phyloP scores from a whole-genome alignment of 2,329 filamentous ascomycete genomes.

The Botrytis paeoniae region DNA sequence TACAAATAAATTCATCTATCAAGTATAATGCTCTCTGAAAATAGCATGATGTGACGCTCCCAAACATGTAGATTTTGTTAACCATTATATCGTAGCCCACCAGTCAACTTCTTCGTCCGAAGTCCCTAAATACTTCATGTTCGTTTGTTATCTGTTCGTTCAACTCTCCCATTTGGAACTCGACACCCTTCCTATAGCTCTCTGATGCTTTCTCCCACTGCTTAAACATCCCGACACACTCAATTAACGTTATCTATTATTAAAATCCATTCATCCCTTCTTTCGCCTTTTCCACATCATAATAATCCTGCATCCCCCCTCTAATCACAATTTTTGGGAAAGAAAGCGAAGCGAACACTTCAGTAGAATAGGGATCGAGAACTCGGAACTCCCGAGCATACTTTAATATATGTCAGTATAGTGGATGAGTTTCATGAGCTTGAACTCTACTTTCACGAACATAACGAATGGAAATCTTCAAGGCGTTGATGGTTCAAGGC shows the following conservation, averaged over 20 bases:
- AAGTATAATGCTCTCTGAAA: background rate
- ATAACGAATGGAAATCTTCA: no score
- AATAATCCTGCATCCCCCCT: background rate
- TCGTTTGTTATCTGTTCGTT: background rate
- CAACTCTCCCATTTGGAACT: background rate
- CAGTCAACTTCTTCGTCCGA: background rate
- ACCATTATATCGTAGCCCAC: background rate
- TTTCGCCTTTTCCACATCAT: background rate
- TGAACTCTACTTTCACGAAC: no score
- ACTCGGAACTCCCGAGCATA: background rate
- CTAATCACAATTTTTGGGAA: background rate
- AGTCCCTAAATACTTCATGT: background rate
- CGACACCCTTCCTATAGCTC: background rate
- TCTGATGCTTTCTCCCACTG: background rate
- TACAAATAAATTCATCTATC: background rate
- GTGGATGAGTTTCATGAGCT: background rate
- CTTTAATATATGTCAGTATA: background rate
- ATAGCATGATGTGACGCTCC: no score
- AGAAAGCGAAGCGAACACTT: background rate
- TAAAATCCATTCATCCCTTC: background rate
- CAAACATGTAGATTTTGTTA: background rate
- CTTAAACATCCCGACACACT: background rate
- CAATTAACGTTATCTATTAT: rapidly evolving
- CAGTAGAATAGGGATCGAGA: background rate
- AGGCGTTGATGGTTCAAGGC: no score